These are phyloP conservation scores for Bodo saltans DNA, from an alignment of 78 protist genomes.

Conservation along the genomic window DNA sequence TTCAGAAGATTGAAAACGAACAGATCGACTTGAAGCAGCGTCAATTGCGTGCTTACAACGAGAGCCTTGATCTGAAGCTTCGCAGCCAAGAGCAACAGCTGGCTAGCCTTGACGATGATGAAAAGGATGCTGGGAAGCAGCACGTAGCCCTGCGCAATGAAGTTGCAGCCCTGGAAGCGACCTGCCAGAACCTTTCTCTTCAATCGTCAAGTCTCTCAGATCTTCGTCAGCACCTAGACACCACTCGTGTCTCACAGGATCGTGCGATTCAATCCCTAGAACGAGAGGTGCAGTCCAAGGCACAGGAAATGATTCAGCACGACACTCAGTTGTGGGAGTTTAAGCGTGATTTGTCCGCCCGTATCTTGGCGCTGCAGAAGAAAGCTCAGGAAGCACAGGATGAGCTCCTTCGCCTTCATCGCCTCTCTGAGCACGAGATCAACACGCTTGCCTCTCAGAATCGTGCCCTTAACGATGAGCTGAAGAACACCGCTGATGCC, in stretches of 20 bases:
- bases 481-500: constrained; percentile 6
- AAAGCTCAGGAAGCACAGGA: constrained; percentile 9
- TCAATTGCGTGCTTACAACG: neutral
- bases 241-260: constrained; percentile 12
- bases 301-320: neutral
- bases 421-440: constrained; percentile 18
- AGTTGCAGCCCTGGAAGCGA: neutral
- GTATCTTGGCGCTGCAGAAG: constrained; percentile 16
- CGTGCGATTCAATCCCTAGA: constrained; percentile 15
- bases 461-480: constrained; percentile 28
- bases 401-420: constrained; percentile 7
- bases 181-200: neutral
- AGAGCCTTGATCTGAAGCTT: constrained; percentile 1
- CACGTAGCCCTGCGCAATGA: neutral
- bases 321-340: constrained; percentile 27
- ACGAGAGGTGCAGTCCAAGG: neutral
- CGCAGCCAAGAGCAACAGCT: neutral
- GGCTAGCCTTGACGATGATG: constrained; percentile 7
- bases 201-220: constrained; percentile 21
- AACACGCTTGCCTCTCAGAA: constrained; percentile 11
- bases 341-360: constrained; percentile 27
- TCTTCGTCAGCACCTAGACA: constrained; percentile 19
- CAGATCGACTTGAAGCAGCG: neutral
- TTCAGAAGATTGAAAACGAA: constrained; percentile 10
- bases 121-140: neutral